Evolutionary conservation across 2,329 filamentous ascomycete species (phyloP).

Genomic region (Epichloe festucae): DNA sequence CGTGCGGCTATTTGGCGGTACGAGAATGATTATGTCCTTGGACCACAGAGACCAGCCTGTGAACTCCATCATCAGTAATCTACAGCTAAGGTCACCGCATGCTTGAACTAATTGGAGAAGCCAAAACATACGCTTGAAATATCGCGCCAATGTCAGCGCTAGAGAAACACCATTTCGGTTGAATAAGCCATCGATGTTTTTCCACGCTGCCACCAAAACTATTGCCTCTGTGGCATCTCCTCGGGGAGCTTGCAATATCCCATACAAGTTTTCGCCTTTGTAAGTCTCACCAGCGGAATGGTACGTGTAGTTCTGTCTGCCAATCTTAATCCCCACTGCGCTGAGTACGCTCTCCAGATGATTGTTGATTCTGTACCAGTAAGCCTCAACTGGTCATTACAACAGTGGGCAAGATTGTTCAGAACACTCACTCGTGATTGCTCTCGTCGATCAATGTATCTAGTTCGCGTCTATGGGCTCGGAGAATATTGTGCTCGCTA

Average conservation of each 20-base stretch:
- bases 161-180: slow-evolving; percentile 84
- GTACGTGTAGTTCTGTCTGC: slow-evolving; percentile 80
- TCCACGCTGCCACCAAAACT: slow-evolving; percentile 82
- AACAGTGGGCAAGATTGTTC: neutral
- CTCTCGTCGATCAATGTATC: slow-evolving; percentile 42
- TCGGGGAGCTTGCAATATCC: slow-evolving; percentile 80
- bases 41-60: slow-evolving; percentile 92
- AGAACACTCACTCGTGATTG: slow-evolving; percentile 36
- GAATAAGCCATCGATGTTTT: slow-evolving; percentile 61
- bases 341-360: slow-evolving; percentile 64
- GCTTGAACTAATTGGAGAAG: neutral
- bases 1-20: slow-evolving; percentile 77
- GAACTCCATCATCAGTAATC: slow-evolving; percentile 12
- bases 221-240: slow-evolving; percentile 96
- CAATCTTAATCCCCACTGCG: slow-evolving; percentile 73
- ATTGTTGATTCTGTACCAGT: slow-evolving; percentile 42
- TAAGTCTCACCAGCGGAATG: slow-evolving; percentile 60
- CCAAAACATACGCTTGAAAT: slow-evolving; percentile 62
- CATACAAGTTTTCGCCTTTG: slow-evolving; percentile 81
- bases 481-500: slow-evolving; percentile 88
- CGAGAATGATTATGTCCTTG: slow-evolving; percentile 89
- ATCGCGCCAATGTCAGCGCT: slow-evolving; percentile 74
- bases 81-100: neutral
- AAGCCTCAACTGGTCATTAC: neutral
- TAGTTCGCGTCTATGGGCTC: slow-evolving; percentile 79